These are phyloP conservation scores for Pseudonectria buxi DNA, from an alignment of 2,329 filamentous ascomycete species.

Conservation along the genomic window DNA sequence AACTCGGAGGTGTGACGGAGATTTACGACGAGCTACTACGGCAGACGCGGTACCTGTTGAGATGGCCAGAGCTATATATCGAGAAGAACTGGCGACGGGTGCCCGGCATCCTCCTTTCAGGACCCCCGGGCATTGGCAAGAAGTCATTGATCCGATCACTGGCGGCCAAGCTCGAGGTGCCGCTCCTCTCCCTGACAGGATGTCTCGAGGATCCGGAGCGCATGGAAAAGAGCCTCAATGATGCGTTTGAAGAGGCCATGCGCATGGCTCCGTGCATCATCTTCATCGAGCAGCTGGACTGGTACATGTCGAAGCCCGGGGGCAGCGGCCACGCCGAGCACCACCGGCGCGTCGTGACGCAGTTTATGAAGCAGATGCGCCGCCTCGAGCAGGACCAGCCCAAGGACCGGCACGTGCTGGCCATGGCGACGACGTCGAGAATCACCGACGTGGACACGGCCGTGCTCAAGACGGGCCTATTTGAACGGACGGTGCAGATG, in stretches of 20 bases:
- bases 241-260: slow-evolving; percentile 67
- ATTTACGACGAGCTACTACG: slow-evolving; percentile 16
- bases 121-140: slow-evolving; percentile 75
- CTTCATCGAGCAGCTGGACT: slow-evolving; percentile 86
- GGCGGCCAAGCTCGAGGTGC: slow-evolving; percentile 64
- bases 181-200: slow-evolving; percentile 53
- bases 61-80: slow-evolving; percentile 14
- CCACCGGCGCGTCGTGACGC: slow-evolving; percentile 78
- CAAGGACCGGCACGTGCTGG: slow-evolving; percentile 69
- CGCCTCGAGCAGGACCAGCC: slow-evolving; percentile 66
- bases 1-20: slow-evolving; percentile 26
- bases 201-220: slow-evolving; percentile 34
- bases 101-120: slow-evolving; percentile 64
- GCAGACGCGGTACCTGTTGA: slow-evolving; percentile 11
- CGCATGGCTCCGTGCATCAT: slow-evolving; percentile 80
- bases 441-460: slow-evolving; percentile 81
- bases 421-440: slow-evolving; percentile 84
- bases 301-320: slow-evolving; percentile 68
- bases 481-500: slow-evolving; percentile 80
- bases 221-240: slow-evolving; percentile 31
- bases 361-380: slow-evolving; percentile 83
- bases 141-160: slow-evolving; percentile 69
- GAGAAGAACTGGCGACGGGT: slow-evolving; percentile 8
- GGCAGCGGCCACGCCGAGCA: slow-evolving; percentile 81
- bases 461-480: slow-evolving; percentile 65